Percentiles rank a stretch among this genome's conserved stretches.
Conservation (phyloP, 371 early-diverging fungal species). For the Umbelopsis sp. region DNA sequence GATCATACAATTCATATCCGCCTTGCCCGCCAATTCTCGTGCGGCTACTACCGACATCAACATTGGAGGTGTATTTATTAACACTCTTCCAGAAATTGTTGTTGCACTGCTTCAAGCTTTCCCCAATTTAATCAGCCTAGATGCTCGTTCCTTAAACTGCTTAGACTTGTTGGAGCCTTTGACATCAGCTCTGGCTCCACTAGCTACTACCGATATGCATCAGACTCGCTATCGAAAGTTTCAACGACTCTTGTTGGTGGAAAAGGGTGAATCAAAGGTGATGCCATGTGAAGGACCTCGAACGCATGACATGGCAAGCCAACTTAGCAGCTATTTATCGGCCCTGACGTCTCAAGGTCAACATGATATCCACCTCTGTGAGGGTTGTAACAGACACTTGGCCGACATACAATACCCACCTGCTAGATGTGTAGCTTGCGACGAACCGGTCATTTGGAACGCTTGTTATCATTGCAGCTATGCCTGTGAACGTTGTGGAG, state of each 20-base stretch:
- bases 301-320: not conserved
- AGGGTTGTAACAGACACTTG: constrained; percentile 1
- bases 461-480: not conserved
- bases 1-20: not conserved
- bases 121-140: constrained; percentile 11
- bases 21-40: constrained; percentile 2
- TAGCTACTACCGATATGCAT: not conserved
- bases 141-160: constrained; percentile 1
- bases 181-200: not conserved
- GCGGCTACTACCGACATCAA: constrained; percentile 5
- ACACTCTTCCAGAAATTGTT: not conserved
- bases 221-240: constrained; percentile 8
- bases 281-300: not conserved
- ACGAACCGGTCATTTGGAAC: not conserved
- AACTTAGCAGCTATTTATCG: constrained; percentile 14
- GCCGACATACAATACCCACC: constrained; percentile 12
- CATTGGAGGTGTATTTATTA: not conserved
- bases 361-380: constrained; percentile 5
- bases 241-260: not conserved
- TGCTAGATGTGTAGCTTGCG: not conserved
- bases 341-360: constrained; percentile 10
- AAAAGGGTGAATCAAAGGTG: constrained; percentile 2
- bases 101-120: constrained; percentile 7
- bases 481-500: constrained; percentile 10
- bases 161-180: not conserved